Conservation (phyloP, 768 basidiomycete genomes). For the Boletus patriciae region DNA sequence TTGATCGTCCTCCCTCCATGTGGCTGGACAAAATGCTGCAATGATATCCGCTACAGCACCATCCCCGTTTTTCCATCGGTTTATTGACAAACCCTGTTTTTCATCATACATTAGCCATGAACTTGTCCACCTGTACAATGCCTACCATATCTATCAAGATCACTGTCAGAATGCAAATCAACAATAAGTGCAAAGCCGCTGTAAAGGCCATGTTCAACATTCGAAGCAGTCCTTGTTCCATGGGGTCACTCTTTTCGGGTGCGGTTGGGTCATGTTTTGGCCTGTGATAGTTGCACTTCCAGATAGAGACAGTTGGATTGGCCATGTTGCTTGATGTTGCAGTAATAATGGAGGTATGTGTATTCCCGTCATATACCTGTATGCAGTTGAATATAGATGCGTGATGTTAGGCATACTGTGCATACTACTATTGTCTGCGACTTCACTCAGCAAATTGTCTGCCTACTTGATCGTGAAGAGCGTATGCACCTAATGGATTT, state of each 20-base stretch:
- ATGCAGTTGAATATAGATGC: neutral
- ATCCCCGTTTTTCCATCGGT: neutral
- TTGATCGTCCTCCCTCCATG: too few relatives aligned
- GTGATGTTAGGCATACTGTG: neutral
- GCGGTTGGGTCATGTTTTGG: neutral
- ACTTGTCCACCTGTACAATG: neutral
- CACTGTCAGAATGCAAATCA: neutral
- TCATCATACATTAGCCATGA: neutral
- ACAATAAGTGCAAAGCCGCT: neutral
- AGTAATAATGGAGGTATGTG: neutral
- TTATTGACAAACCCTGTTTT: neutral
- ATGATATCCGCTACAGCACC: too few relatives aligned
- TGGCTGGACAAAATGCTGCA: too few relatives aligned
- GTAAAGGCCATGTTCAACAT: neutral
- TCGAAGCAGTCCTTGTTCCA: neutral
- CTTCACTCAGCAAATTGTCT: too few relatives aligned
- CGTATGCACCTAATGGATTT: too few relatives aligned
- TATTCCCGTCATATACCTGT: neutral
- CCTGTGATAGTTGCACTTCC: neutral
- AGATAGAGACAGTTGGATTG: too few relatives aligned
- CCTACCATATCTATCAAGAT: neutral
- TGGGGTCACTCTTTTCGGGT: neutral
- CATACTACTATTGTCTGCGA: neutral
- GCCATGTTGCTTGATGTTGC: neutral
- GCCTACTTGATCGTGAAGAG: too few relatives aligned